Evolutionary conservation across 176 grass and related monocot species (phyloP), one percentile per base, ranked within the genome.

Genomic region (Oryza rufipogon): DNA sequence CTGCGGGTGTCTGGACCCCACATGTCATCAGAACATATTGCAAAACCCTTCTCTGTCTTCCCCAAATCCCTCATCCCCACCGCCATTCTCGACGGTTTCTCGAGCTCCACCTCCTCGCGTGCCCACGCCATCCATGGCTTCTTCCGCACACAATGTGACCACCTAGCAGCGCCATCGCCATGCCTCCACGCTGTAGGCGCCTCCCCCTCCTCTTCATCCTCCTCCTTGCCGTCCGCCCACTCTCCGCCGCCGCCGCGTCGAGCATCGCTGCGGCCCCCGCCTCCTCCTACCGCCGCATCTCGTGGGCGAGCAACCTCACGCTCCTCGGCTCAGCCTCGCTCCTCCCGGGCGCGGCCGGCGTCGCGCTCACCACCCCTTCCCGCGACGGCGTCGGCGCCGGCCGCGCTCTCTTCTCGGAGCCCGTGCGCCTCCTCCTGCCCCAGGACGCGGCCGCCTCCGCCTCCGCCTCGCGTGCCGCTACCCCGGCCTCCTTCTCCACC

Each of bases 281-380:
- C 46, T 20, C 77, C 34, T 73, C 75, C 34, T 84, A 81, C 77
- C 74, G 78, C 73, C 64, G 70, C 75, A 88, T 90, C 70, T 92
- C 93, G 33, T 95, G 90, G 93, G 86, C 74, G 66, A 92, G 72
- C 84, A 93, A 96, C 88, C 87, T 96, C 66, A 96, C 91, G 39
- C 94, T 96, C 36, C 73, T 89, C 12, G 91, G 94, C 46, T 84
- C 87, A 42, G 91, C 94, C 38, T 89, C 86, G 15, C 39, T 91
- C 70, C 83, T 92, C 64, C 76, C 80, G n/a, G 83, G 84, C 68
- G 82, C 66, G 26, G 20, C 26, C 26, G 88, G 71, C 72, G 82
- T 92, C 86, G 86, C 91, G 26, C 81, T 86, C n/a, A 91, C 86
- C 25, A 89, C 70, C 75, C 66, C 83, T 38, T 36, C 82, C 70